Percentiles rank a stretch among this genome's conserved stretches.
These are phyloP conservation scores for Apophysomyces ossiformis DNA, from an alignment of 371 early-diverging fungal species.

Conservation along the genomic window DNA sequence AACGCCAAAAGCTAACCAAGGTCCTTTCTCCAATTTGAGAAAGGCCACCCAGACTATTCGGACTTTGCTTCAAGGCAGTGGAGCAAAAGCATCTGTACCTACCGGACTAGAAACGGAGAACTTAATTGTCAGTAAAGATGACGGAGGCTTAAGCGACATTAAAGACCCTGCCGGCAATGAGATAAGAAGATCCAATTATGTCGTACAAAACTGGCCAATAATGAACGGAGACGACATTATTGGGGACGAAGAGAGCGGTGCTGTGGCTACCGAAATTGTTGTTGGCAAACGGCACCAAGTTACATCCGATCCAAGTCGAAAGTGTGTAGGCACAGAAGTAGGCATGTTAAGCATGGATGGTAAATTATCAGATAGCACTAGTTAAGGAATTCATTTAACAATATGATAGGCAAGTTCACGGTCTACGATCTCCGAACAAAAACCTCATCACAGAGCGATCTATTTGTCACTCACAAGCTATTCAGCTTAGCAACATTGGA, in stretches of 20 bases:
- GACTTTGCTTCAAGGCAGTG: constrained; percentile 22
- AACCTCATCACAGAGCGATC: constrained; percentile 51
- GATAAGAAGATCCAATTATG: constrained; percentile 41
- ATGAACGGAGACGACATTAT: constrained; percentile 38
- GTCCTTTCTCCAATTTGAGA: constrained; percentile 21
- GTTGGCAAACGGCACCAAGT: constrained; percentile 45
- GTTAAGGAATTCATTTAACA: not conserved
- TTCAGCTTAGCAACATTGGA: constrained; percentile 66
- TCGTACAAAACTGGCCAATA: constrained; percentile 46
- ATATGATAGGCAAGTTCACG: constrained; percentile 52
- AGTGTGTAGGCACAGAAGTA: constrained; percentile 44
- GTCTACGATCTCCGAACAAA: constrained; percentile 55
- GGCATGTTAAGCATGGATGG: constrained; percentile 72
- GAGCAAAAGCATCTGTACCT: constrained; percentile 10
- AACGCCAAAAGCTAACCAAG: constrained; percentile 20
- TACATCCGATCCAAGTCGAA: constrained; percentile 11
- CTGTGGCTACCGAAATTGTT: constrained; percentile 65
- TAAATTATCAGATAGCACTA: constrained; percentile 17
- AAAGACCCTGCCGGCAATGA: constrained; percentile 24
- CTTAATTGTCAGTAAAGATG: constrained; percentile 24
- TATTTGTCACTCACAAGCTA: constrained; percentile 64
- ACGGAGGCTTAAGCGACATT: constrained; percentile 21
- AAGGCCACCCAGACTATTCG: constrained; percentile 28
- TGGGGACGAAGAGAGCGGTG: constrained; percentile 40
- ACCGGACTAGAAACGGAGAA: constrained; percentile 19